Conservation (phyloP, 257 asterid species). For the Coffea eugenioides region DNA sequence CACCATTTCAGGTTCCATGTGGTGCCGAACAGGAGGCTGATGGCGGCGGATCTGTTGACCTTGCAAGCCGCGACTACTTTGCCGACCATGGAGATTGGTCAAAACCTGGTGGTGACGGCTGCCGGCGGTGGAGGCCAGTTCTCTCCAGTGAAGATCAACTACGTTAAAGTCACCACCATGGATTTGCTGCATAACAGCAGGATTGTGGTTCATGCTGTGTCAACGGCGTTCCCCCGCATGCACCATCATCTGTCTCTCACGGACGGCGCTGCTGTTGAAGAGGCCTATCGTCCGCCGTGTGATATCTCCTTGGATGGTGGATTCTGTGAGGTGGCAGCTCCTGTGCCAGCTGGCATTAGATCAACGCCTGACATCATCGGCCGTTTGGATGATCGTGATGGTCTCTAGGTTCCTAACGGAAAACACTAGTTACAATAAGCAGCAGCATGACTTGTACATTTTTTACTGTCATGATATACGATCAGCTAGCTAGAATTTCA, state of each 20-base stretch:
- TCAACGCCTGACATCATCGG: slow-evolving; percentile 32
- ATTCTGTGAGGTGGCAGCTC: slow-evolving; percentile 44
- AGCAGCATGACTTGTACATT: too few species aligned
- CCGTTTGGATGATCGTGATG: neutral
- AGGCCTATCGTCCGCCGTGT: slow-evolving; percentile 16
- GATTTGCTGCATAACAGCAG: slow-evolving; percentile 55
- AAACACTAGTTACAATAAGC: too few species aligned
- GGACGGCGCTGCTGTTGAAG: neutral
- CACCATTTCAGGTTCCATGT: slow-evolving; percentile 57
- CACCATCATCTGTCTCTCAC: slow-evolving; percentile 13
- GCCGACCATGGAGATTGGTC: slow-evolving; percentile 57
- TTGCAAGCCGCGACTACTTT: slow-evolving; percentile 40
- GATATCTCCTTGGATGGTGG: slow-evolving; percentile 47
- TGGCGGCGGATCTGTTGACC: slow-evolving; percentile 41
- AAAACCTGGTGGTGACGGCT: slow-evolving; percentile 56
- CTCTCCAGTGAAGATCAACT: slow-evolving; percentile 63
- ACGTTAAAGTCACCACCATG: slow-evolving; percentile 44
- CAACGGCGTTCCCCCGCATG: slow-evolving; percentile 50
- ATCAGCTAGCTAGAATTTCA: too few species aligned
- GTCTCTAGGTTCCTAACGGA: neutral
- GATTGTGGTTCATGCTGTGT: slow-evolving; percentile 65
- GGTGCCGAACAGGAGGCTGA: slow-evolving; percentile 58
- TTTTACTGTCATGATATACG: too few species aligned
- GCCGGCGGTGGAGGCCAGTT: slow-evolving; percentile 57
- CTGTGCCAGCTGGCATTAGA: slow-evolving; percentile 45